Base-by-base conservation (phyloP, 2,329 filamentous ascomycete species). In the Trichoderma simmonsii region DNA sequence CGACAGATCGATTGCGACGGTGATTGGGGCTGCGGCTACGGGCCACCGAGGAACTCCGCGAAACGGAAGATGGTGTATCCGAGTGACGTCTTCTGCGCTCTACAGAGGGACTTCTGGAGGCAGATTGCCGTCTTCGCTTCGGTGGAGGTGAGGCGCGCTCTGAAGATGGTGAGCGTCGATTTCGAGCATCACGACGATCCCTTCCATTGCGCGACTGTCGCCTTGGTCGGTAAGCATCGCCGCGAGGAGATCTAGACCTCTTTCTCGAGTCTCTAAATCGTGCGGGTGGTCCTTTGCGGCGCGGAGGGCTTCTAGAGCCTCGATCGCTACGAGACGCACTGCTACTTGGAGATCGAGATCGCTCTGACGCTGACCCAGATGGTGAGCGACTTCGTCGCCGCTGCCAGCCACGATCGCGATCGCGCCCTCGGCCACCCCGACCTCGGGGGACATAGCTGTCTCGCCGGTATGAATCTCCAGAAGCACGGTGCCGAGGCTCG, bases 371-470 rank as follows among this genome's bases (percentile, higher is more conserved):
- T 3, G 77, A 80, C 48, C 71, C 75, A 8, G 81, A 81, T 9
- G 79, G 81, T 3, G 85, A 85, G 6, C 76, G 78, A 30, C 72
- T 74, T 60, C 77, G 77, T 30, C 74, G 77, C 57, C 77, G 75
- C 59, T 75, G 75, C 56, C 83, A 83, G 26, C 83, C 83, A 62
- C 86, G 84, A 73, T 83, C 83, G 64, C 86, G 84, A 73, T 83
- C 82, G 21, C 80, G 79, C 28, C 78, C 79, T 28, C 79, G 78
- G 8, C 79, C 79, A n/a, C 81, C 81, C 60, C 84, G 83, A 63
- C 82, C 83, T 74, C 84, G 81, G 2, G 87, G 88, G 43, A 87
- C 82, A 73, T 90, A 88, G 72, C 85, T 85, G 74, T 90, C 87
- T 62, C 87, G 83, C 12, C 81, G 82, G 63, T 83, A 85, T 12